Evolutionary conservation across 495 filamentous ascomycete genomes (phyloP), one percentile per base, ranked within the genome.

Genomic region (Copromyces sp.): DNA sequence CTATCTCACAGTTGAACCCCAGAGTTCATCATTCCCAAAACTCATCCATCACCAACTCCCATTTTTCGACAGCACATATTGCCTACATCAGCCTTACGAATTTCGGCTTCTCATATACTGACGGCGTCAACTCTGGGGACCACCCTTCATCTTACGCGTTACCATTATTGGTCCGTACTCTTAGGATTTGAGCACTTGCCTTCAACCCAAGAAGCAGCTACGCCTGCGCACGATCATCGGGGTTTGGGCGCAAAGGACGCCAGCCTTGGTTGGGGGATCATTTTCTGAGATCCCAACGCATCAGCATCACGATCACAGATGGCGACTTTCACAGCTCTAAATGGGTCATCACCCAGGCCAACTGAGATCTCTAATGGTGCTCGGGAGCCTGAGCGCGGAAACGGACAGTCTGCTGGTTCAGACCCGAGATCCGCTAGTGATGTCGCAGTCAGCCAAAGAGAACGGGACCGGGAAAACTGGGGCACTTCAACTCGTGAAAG

Each of bases 301-400:
- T 65, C 53, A 35, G 53, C 71, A 73, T 72, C 39, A 71, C 76
- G 73, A 79, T 76, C 78, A 79, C 80, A 76, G 69, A 86, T 86
- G 84, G 75, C 84, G 39, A 80, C 77, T 29, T 86, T 86, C 45
- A 86, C 81, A 20, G 84, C 84, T 65, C 78, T 86, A 38, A 86
- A 86, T 73, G 84, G 83, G 72, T 81, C 78, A 70, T 84, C 84
- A 45, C 81, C 81, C 17, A 84, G 82, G 70, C 73, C 80, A 6
- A 73, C 80, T 16, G 83, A 84, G 39, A 75, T 68, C 9, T 53
- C 75, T 44, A 80, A 80, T 71, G 75, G 78, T 69, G 71, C 75
- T 47, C 59, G 72, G 37, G 77, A 80, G 20, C 72, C 72, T 68
- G 80, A 77, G 29, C 73, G 78, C 72, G 73, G 65, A 71, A 76